Evolutionary conservation across 345 rosid genomes (phyloP), one percentile per base, ranked within the genome.

Genomic region (Aethionema arabicum): DNA sequence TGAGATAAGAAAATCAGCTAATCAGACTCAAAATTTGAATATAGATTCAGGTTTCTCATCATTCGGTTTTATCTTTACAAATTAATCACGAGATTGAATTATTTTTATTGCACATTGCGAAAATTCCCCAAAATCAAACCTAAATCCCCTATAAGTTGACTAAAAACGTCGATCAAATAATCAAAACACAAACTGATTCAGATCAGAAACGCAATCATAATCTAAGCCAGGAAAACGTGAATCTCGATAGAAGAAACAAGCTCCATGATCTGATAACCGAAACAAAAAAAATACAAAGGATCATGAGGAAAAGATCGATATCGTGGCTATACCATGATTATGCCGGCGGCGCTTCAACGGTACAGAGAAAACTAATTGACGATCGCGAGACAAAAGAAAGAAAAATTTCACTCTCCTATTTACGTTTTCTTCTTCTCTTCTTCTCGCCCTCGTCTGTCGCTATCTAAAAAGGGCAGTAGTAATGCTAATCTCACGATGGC

Each of bases 251-350:
- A 31, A 32, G 5, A 52, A 44, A 16, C 6, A 4, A 49, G 27
- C 0, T 11, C 21, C 21, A n/a, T 7, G 42, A 64, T 45, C 39
- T 55, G 6, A 45, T 55, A 5, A 41, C 38, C 12, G 47, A 40
- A 47, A 57, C 14, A 38, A 40, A 47, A 40, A 47, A 2, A 3
- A 15, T 33, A 53, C 5, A 5, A 64, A 38, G n/a, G 2, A 29
- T 9, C 6, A 44, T 44, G 9, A 0, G 5, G 3, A 12, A 12
- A 46, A 55, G 54, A 65, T 38, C 8, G 56, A 30, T 40, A 66
- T 38, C 33, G 40, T 4, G 10, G 5, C 16, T 6, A 16, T 68
- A 68, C 66, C 72, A 68, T 68, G 46, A 59, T 59, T 42, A 49
- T 52, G 52, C 44, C 52, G 65, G 51, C 39, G 52, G 9, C 13